Evolutionary conservation across 768 basidiomycete species (phyloP).

Genomic region (Serpula lacrymans): DNA sequence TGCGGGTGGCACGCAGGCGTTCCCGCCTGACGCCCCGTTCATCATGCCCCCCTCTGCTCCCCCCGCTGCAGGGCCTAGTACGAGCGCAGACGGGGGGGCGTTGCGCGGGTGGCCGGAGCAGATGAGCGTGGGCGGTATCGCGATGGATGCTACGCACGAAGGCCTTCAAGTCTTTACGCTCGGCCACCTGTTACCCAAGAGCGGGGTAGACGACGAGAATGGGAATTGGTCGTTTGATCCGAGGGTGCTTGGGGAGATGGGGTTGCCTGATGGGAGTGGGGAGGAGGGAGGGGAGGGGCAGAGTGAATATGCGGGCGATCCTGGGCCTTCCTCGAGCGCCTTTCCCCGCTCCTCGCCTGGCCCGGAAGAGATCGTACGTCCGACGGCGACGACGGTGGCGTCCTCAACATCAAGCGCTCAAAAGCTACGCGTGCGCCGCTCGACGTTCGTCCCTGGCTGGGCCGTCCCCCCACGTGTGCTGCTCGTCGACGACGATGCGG

Average conservation of each 20-base stretch:
- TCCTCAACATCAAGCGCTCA: constrained; percentile 19
- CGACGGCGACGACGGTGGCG: constrained; percentile 28
- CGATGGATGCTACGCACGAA: no score
- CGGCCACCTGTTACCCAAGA: constrained; percentile 68
- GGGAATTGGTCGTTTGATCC: constrained; percentile 63
- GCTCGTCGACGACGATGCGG: constrained; percentile 93
- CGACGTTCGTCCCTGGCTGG: constrained; percentile 87
- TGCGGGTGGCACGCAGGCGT: constrained; percentile 11
- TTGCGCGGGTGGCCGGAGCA: constrained; percentile 25
- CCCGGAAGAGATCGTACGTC: constrained; percentile 39
- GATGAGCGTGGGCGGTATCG: constrained; percentile 13
- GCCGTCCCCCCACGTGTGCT: constrained; percentile 87
- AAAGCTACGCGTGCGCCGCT: constrained; percentile 66
- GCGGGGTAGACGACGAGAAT: constrained; percentile 44
- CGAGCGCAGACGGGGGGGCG: background rate
- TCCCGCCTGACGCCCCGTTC: constrained; percentile 24
- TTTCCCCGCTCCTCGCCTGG: constrained; percentile 24
- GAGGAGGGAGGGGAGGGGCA: constrained; percentile 21
- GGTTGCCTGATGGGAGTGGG: constrained; percentile 1
- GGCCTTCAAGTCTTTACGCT: constrained; percentile 80
- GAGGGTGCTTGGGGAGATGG: constrained; percentile 25
- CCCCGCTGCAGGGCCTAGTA: constrained; percentile 3
- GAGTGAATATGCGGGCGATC: constrained; percentile 12
- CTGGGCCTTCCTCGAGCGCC: constrained; percentile 8
- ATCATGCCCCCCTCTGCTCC: constrained; percentile 19